Conservation (phyloP, 306 rosid species). For the Nissolia schottii region DNA sequence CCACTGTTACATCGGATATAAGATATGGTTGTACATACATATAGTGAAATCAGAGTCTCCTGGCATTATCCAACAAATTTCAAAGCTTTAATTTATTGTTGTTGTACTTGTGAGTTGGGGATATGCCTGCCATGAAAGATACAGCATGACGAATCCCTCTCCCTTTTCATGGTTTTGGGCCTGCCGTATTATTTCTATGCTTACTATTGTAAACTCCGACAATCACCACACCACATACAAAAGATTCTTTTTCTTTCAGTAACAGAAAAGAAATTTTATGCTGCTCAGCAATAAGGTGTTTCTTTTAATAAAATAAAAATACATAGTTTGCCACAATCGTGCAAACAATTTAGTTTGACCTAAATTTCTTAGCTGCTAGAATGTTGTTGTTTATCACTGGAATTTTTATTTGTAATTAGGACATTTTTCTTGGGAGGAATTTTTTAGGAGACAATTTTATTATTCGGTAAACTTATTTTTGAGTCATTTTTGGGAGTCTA, state of each 20-base stretch:
- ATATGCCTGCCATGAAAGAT: slow-evolving; percentile 28
- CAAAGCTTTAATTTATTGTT: slow-evolving; percentile 8
- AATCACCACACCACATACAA: slow-evolving; percentile 6
- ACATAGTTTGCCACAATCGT: neutral
- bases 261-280: slow-evolving; percentile 13
- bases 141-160: slow-evolving; percentile 27
- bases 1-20: slow-evolving; percentile 18
- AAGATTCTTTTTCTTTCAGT: slow-evolving; percentile 29
- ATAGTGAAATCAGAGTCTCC: slow-evolving; percentile 17
- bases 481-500: too few species aligned
- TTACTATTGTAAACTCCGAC: slow-evolving; percentile 28
- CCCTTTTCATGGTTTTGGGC: slow-evolving; percentile 25
- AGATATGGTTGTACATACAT: slow-evolving; percentile 32
- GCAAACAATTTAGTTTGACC: neutral
- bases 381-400: neutral
- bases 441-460: neutral
- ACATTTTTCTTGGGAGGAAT: neutral
- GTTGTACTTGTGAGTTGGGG: slow-evolving; percentile 2
- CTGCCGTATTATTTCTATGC: slow-evolving; percentile 27
- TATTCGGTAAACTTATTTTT: neutral
- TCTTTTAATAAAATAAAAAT: neutral
- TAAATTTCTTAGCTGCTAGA: neutral
- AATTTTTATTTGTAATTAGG: neutral
- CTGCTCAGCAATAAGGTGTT: neutral
- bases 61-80: slow-evolving; percentile 7